Evolutionary conservation across 768 basidiomycete species (phyloP), one percentile per base, ranked within the genome.

Genomic region (Lentinula boryana): DNA sequence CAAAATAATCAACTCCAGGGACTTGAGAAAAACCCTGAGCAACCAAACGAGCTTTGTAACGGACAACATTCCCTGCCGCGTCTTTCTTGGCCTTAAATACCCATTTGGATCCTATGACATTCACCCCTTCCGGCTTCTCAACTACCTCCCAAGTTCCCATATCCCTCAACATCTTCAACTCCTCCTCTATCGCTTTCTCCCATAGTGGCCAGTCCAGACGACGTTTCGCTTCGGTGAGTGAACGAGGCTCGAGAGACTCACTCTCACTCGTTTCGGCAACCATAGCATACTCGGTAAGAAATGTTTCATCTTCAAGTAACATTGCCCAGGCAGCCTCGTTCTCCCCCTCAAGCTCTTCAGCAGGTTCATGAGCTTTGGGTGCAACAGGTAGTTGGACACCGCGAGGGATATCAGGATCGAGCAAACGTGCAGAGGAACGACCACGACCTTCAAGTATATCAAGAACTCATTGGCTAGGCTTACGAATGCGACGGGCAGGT

Each of bases 21-120:
- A 67, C 61, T 60, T 77, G 76, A 74, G 65, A 62, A 65, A 69
- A 74, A 1, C 76, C 74, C 57, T 72, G 66, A 1, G 74, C 74
- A 18, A 74, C 75, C 9, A 76, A 63, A 35, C 71, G 60, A 6
- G 67, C 74, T 61, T 77, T 75, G 63, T 70, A 67, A 4, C 64
- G 56, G 2, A 53, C 57, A 35, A 74, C 56, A 3, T 58, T 60
- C 13, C 75, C 75, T 7, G 63, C 35, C 3, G 62, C 61, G 50
- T 74, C 68, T 35, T 61, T 57, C 60, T 77, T 77, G 10, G 60
- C 56, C 43, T 62, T 65, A 62, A 70, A 76, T 10, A 70, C 65
- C 68, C 68, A 68, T 58, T 66, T 69, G 3, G 63, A 68, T 0
- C 54, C 61, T 0, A 71, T 41, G 0, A 64, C 49, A 1, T 65